Percentiles rank a stretch among this genome's conserved stretches.
phyloP scores from a whole-genome alignment of 345 rosid species.

The Excoecaria cochinchinensis region DNA sequence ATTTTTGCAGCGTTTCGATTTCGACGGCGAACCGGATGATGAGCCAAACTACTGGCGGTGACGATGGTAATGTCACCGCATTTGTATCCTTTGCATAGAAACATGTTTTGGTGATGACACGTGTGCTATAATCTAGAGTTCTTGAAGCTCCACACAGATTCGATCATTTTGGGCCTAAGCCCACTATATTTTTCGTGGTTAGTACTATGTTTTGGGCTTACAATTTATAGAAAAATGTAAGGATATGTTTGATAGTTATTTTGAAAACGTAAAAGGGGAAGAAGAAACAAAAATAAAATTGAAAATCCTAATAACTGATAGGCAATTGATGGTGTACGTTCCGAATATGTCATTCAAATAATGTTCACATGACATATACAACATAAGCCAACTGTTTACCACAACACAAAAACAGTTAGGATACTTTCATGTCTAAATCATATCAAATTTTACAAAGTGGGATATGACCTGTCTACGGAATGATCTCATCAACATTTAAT shows the following conservation, averaged over 20 bases:
- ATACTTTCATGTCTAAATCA: not conserved
- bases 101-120: not conserved
- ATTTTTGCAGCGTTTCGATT: not conserved
- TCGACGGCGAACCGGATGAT: not conserved
- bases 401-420: not conserved
- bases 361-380: no score
- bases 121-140: not conserved
- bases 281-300: no score
- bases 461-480: not conserved
- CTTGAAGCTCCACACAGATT: not conserved
- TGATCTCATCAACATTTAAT: not conserved
- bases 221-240: no score
- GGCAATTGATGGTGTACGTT: no score
- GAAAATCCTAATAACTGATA: no score
- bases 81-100: not conserved
- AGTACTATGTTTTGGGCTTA: not conserved
- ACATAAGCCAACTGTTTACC: no score
- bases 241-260: no score
- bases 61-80: slow-evolving; percentile 17
- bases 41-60: not conserved
- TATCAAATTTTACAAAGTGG: not conserved
- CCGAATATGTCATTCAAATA: no score
- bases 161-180: not conserved
- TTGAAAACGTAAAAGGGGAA: no score
- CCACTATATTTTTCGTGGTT: slow-evolving; percentile 47